Conservation (phyloP, 148 eudicot species). For the Arctostaphylos glauca region DNA sequence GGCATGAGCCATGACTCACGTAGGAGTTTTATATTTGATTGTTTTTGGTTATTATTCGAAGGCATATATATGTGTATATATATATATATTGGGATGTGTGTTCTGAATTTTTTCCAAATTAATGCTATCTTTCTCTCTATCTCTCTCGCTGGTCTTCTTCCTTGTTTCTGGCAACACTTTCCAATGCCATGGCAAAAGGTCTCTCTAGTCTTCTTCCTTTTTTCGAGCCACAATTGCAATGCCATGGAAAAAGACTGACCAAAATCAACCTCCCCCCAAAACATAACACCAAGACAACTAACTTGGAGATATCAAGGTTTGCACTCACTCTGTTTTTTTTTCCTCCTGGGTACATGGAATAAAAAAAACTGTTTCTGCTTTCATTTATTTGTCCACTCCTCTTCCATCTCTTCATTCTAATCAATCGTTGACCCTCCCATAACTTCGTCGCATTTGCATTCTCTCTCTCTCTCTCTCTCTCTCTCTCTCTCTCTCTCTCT, state of each 20-base stretch:
- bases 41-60: background rate
- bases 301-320: background rate
- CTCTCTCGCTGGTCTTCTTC: background rate
- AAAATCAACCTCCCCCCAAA: background rate
- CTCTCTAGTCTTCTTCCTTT: background rate
- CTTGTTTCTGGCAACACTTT: background rate
- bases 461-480: background rate
- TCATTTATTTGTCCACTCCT: background rate
- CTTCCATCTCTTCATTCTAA: background rate
- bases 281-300: background rate
- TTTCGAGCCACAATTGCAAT: background rate
- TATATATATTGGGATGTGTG: background rate
- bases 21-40: background rate
- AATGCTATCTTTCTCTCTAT: background rate
- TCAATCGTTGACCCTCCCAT: no score
- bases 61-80: no score
- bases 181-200: background rate
- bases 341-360: background rate
- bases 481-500: background rate
- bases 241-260: background rate
- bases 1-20: background rate
- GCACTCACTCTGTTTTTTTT: background rate
- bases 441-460: background rate
- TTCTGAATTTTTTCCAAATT: background rate
- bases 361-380: background rate